phyloP scores from a whole-genome alignment of 768 basidiomycete species.

The Thelephora ganbajun region DNA sequence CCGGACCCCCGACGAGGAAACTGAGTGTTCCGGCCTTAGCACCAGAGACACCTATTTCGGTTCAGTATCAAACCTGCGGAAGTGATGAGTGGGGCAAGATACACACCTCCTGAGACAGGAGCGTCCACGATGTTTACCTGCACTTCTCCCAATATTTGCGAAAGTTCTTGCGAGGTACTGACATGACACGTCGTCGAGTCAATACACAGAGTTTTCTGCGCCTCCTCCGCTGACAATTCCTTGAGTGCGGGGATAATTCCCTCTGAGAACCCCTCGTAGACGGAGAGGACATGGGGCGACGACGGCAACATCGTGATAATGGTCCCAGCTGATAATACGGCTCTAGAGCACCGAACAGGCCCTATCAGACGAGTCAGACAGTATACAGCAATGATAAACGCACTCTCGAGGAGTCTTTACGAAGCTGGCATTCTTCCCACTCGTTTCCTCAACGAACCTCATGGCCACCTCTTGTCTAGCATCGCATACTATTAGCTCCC shows the following conservation, averaged over 20 bases:
- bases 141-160: constrained; percentile 31
- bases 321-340: constrained; percentile 44
- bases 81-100: not conserved
- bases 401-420: constrained; percentile 62
- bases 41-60: constrained; percentile 55
- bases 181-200: constrained; percentile 91
- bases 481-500: constrained; percentile 70
- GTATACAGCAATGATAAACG: constrained; percentile 17
- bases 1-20: constrained; percentile 80
- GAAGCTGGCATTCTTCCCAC: constrained; percentile 36
- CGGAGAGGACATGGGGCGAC: constrained; percentile 71
- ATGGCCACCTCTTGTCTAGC: constrained; percentile 44
- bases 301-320: constrained; percentile 90
- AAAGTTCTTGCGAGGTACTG: constrained; percentile 51
- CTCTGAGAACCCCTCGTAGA: constrained; percentile 41
- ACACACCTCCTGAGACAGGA: constrained; percentile 83
- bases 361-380: constrained; percentile 3
- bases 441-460: constrained; percentile 42
- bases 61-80: not conserved
- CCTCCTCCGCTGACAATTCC: constrained; percentile 22
- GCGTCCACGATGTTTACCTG: constrained; percentile 82
- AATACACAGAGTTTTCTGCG: constrained; percentile 49
- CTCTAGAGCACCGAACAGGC: constrained; percentile 27
- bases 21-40: constrained; percentile 80
- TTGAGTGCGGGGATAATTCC: constrained; percentile 55